These are phyloP conservation scores for Metschnikowia cubensis DNA, from an alignment of 805 yeast species.

Conservation along the genomic window DNA sequence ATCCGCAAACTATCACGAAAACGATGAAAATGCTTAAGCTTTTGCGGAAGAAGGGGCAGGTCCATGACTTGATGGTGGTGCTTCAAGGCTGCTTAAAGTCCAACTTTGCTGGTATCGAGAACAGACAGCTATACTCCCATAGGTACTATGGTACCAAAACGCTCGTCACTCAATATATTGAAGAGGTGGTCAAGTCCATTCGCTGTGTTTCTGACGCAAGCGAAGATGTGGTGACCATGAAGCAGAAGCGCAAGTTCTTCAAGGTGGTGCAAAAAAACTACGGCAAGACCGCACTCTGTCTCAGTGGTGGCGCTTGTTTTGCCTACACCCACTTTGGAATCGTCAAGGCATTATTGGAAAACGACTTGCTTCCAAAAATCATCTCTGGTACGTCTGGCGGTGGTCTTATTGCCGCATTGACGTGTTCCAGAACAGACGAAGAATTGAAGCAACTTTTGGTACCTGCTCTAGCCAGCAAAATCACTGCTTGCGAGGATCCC, in stretches of 20 bases:
- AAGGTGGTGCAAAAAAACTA: constrained; percentile 56
- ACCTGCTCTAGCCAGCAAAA: constrained; percentile 58
- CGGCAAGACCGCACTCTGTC: constrained; percentile 68
- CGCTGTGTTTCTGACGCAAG: constrained; percentile 38
- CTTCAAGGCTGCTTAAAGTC: constrained; percentile 65
- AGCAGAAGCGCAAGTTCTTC: constrained; percentile 50
- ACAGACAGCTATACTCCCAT: constrained; percentile 66
- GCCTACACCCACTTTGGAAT: constrained; percentile 77
- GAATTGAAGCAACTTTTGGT: constrained; percentile 54
- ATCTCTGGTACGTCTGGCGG: constrained; percentile 82
- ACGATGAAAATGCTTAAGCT: constrained; percentile 41
- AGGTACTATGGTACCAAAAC: constrained; percentile 71
- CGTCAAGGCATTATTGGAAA: constrained; percentile 64
- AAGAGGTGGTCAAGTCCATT: constrained; percentile 48
- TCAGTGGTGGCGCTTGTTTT: constrained; percentile 79
- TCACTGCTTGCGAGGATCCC: constrained; percentile 68
- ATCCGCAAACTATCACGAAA: constrained; percentile 53
- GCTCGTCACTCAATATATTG: constrained; percentile 51
- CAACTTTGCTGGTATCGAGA: constrained; percentile 78
- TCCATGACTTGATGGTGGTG: constrained; percentile 48
- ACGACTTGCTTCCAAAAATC: constrained; percentile 61
- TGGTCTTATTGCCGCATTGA: constrained; percentile 69
- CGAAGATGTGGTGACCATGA: constrained; percentile 28
- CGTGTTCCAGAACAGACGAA: constrained; percentile 64
- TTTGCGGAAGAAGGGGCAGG: constrained; percentile 26